Evolutionary conservation across 1,139 yeast genomes (phyloP).

Genomic region (Kazachstania sp.): DNA sequence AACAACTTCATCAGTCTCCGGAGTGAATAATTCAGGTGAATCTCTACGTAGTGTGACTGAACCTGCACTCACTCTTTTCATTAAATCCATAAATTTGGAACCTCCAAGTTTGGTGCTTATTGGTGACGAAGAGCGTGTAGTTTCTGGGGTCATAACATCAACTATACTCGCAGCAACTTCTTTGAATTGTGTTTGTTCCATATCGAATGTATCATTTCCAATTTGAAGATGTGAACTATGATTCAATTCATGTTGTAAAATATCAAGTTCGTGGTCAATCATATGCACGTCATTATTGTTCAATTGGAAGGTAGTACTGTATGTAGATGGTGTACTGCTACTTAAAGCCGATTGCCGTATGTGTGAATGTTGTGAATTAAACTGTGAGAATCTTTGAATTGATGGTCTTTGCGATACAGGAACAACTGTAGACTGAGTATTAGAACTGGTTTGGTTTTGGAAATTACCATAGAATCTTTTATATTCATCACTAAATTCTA

Average conservation of each 20-base stretch:
- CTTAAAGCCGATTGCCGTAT: neutral
- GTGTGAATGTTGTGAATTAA: constrained; percentile 10
- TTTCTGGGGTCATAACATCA: constrained; percentile 10
- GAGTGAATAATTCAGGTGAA: constrained; percentile 18
- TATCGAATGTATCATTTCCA: neutral
- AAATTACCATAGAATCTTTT: constrained; percentile 20
- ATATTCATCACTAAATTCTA: constrained; percentile 24
- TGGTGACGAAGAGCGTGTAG: constrained; percentile 12
- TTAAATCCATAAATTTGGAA: constrained; percentile 26
- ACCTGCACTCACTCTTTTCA: constrained; percentile 28
- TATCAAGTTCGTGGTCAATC: constrained; percentile 14
- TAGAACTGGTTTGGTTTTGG: constrained; percentile 7
- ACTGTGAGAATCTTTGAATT: neutral
- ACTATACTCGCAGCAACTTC: constrained; percentile 22
- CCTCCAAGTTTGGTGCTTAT: constrained; percentile 17
- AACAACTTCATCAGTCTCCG: constrained; percentile 18
- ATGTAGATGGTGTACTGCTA: neutral
- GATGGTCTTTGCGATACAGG: neutral
- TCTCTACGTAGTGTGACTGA: constrained; percentile 21
- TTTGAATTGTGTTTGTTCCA: constrained; percentile 22
- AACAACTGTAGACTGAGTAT: neutral
- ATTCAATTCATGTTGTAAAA: constrained; percentile 18
- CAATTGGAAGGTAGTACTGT: neutral
- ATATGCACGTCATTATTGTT: neutral
- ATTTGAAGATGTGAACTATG: neutral